Conservation (phyloP, 2,329 filamentous ascomycete species). For the Colletotrichum musae region DNA sequence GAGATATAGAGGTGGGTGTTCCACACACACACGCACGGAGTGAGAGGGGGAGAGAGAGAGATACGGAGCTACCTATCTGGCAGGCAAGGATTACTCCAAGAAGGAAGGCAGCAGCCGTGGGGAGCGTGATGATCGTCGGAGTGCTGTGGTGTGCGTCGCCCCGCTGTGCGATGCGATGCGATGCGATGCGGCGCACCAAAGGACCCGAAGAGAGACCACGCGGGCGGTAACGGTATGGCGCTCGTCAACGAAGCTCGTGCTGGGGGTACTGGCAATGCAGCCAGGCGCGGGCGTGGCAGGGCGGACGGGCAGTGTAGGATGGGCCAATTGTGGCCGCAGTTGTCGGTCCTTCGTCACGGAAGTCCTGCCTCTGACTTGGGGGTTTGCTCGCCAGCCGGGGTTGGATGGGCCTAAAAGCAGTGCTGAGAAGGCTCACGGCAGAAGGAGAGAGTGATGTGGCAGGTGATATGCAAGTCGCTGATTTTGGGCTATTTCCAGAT, state of each 20-base stretch:
- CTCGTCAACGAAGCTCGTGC: constrained; percentile 31
- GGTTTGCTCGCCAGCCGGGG: constrained; percentile 47
- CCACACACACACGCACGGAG: constrained; percentile 27
- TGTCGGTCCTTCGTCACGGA: constrained; percentile 35
- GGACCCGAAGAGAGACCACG: constrained; percentile 27
- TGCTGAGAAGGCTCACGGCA: constrained; percentile 58
- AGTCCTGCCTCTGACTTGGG: constrained; percentile 44
- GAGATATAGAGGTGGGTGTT: constrained; percentile 36
- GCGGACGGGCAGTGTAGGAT: constrained; percentile 35
- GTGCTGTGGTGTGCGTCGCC: constrained; percentile 19
- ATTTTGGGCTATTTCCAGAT: constrained; percentile 55
- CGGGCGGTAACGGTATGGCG: constrained; percentile 21
- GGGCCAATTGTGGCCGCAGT: constrained; percentile 40
- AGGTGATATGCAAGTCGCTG: constrained; percentile 62
- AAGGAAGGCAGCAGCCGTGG: constrained; percentile 34
- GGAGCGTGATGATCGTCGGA: constrained; percentile 35
- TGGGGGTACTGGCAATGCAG: constrained; percentile 36
- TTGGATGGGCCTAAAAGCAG: constrained; percentile 53
- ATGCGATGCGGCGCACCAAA: constrained; percentile 32
- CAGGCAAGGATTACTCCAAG: constrained; percentile 30
- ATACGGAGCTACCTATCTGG: constrained; percentile 27
- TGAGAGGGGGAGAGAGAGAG: no score
- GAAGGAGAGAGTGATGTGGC: constrained; percentile 60
- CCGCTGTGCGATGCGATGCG: constrained; percentile 32
- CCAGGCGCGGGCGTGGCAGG: constrained; percentile 34